phyloP scores from a whole-genome alignment of 352 stramenopile species.

The Phytophthora ramorum region DNA sequence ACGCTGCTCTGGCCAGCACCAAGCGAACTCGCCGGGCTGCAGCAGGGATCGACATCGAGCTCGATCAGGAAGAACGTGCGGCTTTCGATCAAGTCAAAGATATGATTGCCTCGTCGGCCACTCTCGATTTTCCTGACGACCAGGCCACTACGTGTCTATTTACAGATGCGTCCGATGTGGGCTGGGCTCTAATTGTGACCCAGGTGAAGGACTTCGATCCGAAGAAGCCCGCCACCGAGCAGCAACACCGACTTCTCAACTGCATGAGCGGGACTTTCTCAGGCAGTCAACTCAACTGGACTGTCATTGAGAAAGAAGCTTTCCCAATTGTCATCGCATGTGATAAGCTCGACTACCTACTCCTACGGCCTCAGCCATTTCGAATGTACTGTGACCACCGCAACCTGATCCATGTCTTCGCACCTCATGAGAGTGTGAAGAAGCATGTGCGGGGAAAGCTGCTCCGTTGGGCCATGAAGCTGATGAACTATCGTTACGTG shows the following conservation, averaged over 20 bases:
- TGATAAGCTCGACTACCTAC: not conserved
- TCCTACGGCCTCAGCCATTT: not conserved
- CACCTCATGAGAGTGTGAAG: not conserved
- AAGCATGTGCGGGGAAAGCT: not conserved
- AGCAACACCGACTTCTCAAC: not conserved
- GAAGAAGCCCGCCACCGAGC: not conserved
- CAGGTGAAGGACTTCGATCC: conserved; percentile 8
- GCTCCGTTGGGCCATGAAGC: not conserved
- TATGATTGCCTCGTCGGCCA: not conserved
- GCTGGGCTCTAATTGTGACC: not conserved
- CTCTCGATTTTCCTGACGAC: not conserved
- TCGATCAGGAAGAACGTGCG: not conserved
- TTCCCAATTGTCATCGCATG: not conserved
- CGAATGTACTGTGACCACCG: not conserved
- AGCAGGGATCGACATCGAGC: not conserved
- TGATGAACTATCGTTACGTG: not conserved
- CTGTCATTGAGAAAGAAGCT: conserved; percentile 1
- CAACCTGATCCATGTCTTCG: not conserved
- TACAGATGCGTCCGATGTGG: conserved; percentile 1
- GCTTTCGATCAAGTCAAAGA: not conserved
- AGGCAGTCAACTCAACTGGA: not conserved
- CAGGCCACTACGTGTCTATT: not conserved
- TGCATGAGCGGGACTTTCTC: conserved; percentile 7
- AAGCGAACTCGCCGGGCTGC: not conserved
- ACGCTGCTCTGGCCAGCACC: not conserved